Evolutionary conservation across 305 asterid species (phyloP), one percentile per base, ranked within the genome.

Genomic region (Plantago lanceolata): DNA sequence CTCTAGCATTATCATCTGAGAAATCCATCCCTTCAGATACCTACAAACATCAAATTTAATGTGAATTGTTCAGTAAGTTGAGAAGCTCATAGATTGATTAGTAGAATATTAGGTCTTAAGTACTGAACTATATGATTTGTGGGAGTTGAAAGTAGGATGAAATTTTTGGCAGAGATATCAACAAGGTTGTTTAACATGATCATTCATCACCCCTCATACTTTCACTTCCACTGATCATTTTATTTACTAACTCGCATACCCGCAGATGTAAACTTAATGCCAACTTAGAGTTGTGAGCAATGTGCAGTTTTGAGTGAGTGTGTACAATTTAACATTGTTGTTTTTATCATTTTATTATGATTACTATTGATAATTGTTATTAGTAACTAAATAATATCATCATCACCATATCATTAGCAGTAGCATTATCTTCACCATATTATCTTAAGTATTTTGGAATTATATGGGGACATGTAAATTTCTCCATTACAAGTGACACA

Each of bases 11-110:
- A 70, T 93, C 96, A 72, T 93, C 96, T 29, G 99, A 79, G 83
- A 93, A 93, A 78, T 93, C 99, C 72, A 93, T 83, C 73, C 99
- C 99, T 90, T 93, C 99, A 55, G 99, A 90, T 67, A 87, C 94
- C 99, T 93, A 83, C 80, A 83, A 49, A 68, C 61, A 60, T 48
- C 48, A 63, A 7, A 61, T 40, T 40, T 40, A 56, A n/a, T 29
- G 24, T 9, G 45, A 12, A 40, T 12, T 40, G 45, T 40, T 40
- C 45, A 40, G 2, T 40, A 40, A 40, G 45, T 40, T 33, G 11
- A 33, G 40, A 33, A 33, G 40, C 40, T 6, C 40, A 33, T 33
- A 33, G 11, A 5, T 40, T 40, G 13, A 37, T 37, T 37, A 8
- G 44, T 1, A 37, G 44, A 37, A 33, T 4, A 33, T 2, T 33